These are phyloP conservation scores for Myxozyma neotropica DNA, from an alignment of 805 yeast genomes.

Conservation along the genomic window DNA sequence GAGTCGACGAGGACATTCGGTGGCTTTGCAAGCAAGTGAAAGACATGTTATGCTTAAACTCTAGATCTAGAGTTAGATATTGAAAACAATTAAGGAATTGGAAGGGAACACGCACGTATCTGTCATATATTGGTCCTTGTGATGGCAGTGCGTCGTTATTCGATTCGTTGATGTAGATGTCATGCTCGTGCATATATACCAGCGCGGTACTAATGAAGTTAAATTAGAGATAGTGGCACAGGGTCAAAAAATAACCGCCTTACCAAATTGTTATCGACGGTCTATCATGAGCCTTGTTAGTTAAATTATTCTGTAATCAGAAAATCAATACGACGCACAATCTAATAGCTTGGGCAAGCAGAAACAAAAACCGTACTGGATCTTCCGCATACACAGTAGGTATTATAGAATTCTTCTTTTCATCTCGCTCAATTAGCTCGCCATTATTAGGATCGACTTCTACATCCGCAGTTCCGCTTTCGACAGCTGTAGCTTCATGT, in stretches of 20 bases:
- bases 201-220: constrained; percentile 7
- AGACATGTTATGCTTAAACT: constrained; percentile 16
- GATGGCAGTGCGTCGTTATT: not conserved
- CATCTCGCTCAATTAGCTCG: not conserved
- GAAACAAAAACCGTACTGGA: not conserved
- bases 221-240: not conserved
- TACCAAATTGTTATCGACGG: constrained; percentile 16
- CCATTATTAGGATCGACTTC: too few relatives aligned
- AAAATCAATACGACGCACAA: not conserved
- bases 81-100: not conserved
- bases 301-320: not conserved
- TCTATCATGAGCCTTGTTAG: not conserved
- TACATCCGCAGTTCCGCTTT: too few relatives aligned
- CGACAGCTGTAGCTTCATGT: too few relatives aligned
- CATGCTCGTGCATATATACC: constrained; percentile 10
- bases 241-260: not conserved
- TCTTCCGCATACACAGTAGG: not conserved
- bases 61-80: constrained; percentile 8
- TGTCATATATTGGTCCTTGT: too few relatives aligned
- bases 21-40: constrained; percentile 28
- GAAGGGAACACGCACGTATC: constrained; percentile 9
- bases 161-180: not conserved
- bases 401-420: not conserved
- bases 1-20: constrained; percentile 27
- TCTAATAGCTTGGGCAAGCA: constrained; percentile 3